phyloP scores from a whole-genome alignment of 2,329 filamentous ascomycete species.

The Ambrosiella xylebori region DNA sequence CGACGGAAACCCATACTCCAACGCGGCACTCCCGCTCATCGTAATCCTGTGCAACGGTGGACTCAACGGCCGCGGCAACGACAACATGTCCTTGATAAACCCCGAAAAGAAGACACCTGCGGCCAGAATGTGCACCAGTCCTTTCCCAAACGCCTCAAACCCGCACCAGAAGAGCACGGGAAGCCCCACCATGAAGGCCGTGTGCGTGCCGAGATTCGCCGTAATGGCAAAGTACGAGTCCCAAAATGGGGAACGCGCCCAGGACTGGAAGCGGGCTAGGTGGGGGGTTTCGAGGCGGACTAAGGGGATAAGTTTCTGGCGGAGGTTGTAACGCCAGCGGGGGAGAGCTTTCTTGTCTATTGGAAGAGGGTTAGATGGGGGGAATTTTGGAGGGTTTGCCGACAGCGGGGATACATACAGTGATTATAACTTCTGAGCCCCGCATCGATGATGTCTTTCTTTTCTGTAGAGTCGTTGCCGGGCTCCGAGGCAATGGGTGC shows the following conservation, averaged over 20 bases:
- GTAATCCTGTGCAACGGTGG: constrained; percentile 87
- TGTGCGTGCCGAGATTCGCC: constrained; percentile 91
- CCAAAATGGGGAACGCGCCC: constrained; percentile 62
- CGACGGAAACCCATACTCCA: constrained; percentile 95
- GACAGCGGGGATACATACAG: constrained; percentile 33
- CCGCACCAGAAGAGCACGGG: constrained; percentile 97
- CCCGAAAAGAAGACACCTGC: constrained; percentile 74
- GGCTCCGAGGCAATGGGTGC: too few species aligned
- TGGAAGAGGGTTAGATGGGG: background rate
- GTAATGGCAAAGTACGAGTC: constrained; percentile 96
- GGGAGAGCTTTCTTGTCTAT: constrained; percentile 71
- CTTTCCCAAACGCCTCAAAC: constrained; percentile 67
- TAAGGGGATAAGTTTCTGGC: constrained; percentile 67
- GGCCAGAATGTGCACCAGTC: constrained; percentile 60
- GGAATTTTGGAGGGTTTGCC: background rate
- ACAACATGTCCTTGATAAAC: constrained; percentile 86
- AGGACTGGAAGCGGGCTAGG: constrained; percentile 70
- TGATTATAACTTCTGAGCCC: constrained; percentile 67
- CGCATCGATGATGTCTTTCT: constrained; percentile 36
- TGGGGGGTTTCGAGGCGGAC: constrained; percentile 92
- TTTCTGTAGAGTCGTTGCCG: background rate
- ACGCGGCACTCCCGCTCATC: constrained; percentile 86
- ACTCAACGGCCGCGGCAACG: constrained; percentile 77
- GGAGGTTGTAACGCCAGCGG: constrained; percentile 71
- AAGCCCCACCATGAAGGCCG: constrained; percentile 93